Conservation (phyloP, 1,284 basidiomycete genomes). For the Ceratobasidium papillatum region DNA sequence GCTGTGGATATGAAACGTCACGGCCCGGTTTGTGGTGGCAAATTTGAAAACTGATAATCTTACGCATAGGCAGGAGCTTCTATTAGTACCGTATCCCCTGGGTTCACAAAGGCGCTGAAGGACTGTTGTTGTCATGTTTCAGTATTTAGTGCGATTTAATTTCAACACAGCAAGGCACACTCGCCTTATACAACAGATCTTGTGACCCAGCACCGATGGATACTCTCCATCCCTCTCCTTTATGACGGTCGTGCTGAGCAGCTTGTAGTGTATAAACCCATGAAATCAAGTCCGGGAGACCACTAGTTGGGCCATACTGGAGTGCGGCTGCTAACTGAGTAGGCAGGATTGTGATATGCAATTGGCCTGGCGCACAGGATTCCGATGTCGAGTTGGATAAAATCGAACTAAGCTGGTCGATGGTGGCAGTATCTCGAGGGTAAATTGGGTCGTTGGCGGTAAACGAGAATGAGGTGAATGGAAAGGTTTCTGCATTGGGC, state of each 20-base stretch:
- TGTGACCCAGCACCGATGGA: constrained; percentile 86
- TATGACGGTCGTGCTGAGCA: constrained; percentile 65
- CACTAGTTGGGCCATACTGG: constrained; percentile 82
- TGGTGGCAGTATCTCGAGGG: background rate
- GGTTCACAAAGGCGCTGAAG: constrained; percentile 65
- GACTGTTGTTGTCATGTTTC: background rate
- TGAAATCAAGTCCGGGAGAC: constrained; percentile 67
- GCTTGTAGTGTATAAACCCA: constrained; percentile 75
- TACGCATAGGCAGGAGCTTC: constrained; percentile 90
- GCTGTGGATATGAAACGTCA: constrained; percentile 51
- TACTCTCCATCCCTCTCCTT: constrained; percentile 68
- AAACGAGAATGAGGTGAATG: constrained; percentile 59
- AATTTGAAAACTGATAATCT: constrained; percentile 47
- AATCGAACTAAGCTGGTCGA: background rate
- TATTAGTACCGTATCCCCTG: constrained; percentile 83
- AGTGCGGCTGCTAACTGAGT: constrained; percentile 67
- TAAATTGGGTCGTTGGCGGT: constrained; percentile 1
- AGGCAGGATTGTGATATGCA: constrained; percentile 61
- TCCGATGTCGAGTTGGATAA: constrained; percentile 50
- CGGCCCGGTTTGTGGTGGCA: background rate
- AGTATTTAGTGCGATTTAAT: too few species aligned
- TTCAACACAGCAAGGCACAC: constrained; percentile 50
- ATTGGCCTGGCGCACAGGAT: constrained; percentile 52
- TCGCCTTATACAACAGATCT: constrained; percentile 84
- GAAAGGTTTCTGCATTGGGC: constrained; percentile 91